Base-by-base conservation (phyloP, 805 yeast species). In the Cyberlindnera euphorbiae region DNA sequence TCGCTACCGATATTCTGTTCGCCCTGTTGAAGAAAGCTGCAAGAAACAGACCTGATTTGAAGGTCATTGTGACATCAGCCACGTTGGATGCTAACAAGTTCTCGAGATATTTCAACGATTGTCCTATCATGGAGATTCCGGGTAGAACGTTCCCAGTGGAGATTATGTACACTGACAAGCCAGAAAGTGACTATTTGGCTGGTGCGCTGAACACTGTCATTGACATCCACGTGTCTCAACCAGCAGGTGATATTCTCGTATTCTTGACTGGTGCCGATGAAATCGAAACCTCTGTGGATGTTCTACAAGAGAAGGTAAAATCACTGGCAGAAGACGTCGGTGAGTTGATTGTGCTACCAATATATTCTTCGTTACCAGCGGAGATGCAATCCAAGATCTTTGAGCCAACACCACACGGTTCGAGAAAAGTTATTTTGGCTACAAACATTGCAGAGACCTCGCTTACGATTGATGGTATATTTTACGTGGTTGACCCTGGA, bases 391-490 rank as follows among this genome's bases (percentile, higher is more conserved):
- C 88, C 18, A 72, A 75, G 45, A 89, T 93, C 31, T 93, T 93
- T 59, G 95, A 85, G 50, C 86, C 94, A 1, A 81, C 97, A 0
- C 96, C 96, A 0, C 59, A 63, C 13, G 86, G 86, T 2, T 73
- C 86, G 25, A 64, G 98, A 35, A 93, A 93, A 56, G 95, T 89
- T 4, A 86, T 93, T 8, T 66, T 93, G 38, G 97, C 98, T 0
- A 93, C 98, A 1, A 90, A 90, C 52, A 93, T 90, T 48, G 98
- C 97, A 0, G 98, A 90, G 60, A 93, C 98, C 0, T 90, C 97
- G 8, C 77, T 93, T 50, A 93, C 98, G 4, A 89, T 93, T 42
- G 96, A 90, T 58, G 96, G 96, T 10, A 82, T 93, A 24, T 81
- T 71, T 45, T 93, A 79, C 54, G 98, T 93, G 22, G 75, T 93